These are phyloP conservation scores for Choricystis sp. DNA, from an alignment of 139 green algal genomes.

Conservation along the genomic window DNA sequence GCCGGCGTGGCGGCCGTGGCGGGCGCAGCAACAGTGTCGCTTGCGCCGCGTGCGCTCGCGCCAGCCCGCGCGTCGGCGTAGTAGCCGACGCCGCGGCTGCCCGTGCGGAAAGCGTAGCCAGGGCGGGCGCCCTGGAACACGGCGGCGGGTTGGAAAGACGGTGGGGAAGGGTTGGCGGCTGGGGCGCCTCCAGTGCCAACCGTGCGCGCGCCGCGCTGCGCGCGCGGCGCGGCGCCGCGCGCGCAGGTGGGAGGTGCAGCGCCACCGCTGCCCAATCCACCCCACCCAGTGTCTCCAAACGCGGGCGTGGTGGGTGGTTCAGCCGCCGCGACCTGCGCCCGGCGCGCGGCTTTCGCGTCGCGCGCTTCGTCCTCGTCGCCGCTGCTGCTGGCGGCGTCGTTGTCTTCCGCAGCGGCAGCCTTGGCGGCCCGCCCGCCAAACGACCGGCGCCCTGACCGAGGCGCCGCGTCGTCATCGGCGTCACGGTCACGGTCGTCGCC, in stretches of 20 bases:
- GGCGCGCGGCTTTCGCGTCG: no score
- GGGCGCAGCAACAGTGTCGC: neutral
- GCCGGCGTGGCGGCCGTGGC: conserved; percentile 3
- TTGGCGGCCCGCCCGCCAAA: no score
- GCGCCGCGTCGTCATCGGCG: conserved; percentile 26
- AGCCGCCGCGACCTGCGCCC: neutral
- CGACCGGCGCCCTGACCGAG: no score
- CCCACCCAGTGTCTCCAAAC: neutral
- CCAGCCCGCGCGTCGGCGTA: conserved; percentile 22
- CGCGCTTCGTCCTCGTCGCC: neutral
- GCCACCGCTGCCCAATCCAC: neutral
- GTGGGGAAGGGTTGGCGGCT: neutral
- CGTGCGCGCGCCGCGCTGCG: neutral
- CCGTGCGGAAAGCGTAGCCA: conserved; percentile 45
- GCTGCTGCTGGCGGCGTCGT: neutral
- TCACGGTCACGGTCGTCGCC: conserved; percentile 5
- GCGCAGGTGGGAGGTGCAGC: neutral
- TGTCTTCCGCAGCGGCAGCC: neutral
- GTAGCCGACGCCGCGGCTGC: conserved; percentile 44
- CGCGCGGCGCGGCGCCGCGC: neutral
- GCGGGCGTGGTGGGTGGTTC: neutral
- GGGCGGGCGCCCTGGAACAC: conserved; percentile 24
- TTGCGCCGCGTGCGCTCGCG: neutral
- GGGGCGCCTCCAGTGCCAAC: neutral
- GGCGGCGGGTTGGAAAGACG: conserved; percentile 15